Conservation (phyloP, 495 filamentous ascomycete genomes). For the Penicillium roqueforti region DNA sequence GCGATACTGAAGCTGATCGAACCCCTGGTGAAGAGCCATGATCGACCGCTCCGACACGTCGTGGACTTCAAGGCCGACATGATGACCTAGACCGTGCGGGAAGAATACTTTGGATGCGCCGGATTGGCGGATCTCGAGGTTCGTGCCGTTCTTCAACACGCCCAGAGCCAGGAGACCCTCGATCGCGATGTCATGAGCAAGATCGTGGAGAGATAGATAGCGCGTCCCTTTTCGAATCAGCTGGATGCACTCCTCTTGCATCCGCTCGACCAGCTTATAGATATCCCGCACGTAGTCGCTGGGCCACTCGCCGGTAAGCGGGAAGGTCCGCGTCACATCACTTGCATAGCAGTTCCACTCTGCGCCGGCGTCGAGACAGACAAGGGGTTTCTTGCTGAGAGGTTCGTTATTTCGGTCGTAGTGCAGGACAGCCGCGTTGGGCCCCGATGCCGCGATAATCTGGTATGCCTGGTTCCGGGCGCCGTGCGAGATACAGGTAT, state of each 20-base stretch:
- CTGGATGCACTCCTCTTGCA: slow-evolving; percentile 76
- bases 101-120: slow-evolving; percentile 79
- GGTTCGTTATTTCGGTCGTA: slow-evolving; percentile 74
- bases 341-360: slow-evolving; percentile 87
- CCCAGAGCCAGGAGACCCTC: slow-evolving; percentile 66
- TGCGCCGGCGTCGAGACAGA: slow-evolving; percentile 80
- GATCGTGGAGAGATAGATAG: slow-evolving; percentile 64
- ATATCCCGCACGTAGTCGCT: slow-evolving; percentile 59
- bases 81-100: slow-evolving; percentile 87
- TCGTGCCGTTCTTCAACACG: slow-evolving; percentile 52
- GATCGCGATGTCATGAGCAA: slow-evolving; percentile 69
- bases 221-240: slow-evolving; percentile 59
- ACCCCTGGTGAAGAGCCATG: slow-evolving; percentile 30
- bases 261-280: slow-evolving; percentile 70
- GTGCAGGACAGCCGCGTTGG: slow-evolving; percentile 79
- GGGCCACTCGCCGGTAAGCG: slow-evolving; percentile 60
- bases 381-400: slow-evolving; percentile 60
- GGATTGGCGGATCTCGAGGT: slow-evolving; percentile 59
- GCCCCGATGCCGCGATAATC: slow-evolving; percentile 76
- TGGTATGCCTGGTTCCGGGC: slow-evolving; percentile 79
- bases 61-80: slow-evolving; percentile 86
- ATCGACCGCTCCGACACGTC: slow-evolving; percentile 60
- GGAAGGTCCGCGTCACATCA: slow-evolving; percentile 86
- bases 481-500: slow-evolving; percentile 63
- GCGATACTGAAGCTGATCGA: slow-evolving; percentile 20